These are phyloP conservation scores for Neurospora sp. DNA, from an alignment of 495 filamentous ascomycete genomes.

Conservation along the genomic window DNA sequence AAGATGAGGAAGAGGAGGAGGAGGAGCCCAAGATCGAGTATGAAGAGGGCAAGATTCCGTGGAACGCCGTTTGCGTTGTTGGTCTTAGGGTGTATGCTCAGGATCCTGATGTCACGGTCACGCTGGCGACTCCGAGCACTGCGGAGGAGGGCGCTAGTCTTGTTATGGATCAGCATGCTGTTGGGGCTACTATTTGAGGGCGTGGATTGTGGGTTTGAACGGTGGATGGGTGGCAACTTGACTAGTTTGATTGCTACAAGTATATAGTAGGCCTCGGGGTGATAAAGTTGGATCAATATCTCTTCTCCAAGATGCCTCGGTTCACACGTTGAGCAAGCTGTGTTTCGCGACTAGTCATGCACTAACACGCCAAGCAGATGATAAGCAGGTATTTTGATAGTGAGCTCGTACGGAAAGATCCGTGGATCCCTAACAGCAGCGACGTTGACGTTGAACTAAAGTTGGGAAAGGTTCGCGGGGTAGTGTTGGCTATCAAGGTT, in stretches of 20 bases:
- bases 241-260: background rate
- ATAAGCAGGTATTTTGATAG: too few relatives aligned
- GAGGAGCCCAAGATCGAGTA: constrained; percentile 8
- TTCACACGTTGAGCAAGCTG: background rate
- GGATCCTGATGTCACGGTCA: constrained; percentile 31
- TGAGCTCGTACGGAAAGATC: too few relatives aligned
- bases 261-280: background rate
- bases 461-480: background rate
- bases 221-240: too few relatives aligned
- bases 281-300: background rate
- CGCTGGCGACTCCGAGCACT: constrained; percentile 28
- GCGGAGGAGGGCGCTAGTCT: constrained; percentile 17
- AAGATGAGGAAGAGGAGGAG: constrained; percentile 7
- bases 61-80: constrained; percentile 46
- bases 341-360: background rate
- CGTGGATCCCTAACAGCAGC: background rate
- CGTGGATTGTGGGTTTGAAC: background rate
- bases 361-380: background rate
- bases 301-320: background rate
- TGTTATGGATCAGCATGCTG: constrained; percentile 13
- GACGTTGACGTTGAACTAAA: background rate
- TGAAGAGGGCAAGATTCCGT: constrained; percentile 23
- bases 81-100: constrained; percentile 40
- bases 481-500: background rate
- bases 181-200: constrained; percentile 15